phyloP scores from a whole-genome alignment of 2,329 filamentous ascomycete genomes.

The Microdochium paspali region DNA sequence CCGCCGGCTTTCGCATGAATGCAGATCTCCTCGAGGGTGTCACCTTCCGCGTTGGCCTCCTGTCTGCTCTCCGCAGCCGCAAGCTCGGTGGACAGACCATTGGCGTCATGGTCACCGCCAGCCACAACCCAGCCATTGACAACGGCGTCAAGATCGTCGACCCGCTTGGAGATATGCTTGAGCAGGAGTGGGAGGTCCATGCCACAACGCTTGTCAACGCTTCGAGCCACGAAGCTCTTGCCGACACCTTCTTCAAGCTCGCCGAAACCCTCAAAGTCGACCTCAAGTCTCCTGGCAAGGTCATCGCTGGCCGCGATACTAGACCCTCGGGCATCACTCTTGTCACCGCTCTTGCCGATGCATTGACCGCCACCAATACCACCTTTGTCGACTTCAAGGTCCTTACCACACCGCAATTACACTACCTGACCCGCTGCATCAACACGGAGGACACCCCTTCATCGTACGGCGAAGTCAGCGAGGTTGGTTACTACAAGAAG shows the following conservation, averaged over 20 bases:
- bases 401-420: slow-evolving; percentile 92
- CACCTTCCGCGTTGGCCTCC: slow-evolving; percentile 82
- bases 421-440: slow-evolving; percentile 89
- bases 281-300: slow-evolving; percentile 58
- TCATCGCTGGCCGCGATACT: slow-evolving; percentile 88
- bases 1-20: slow-evolving; percentile 60
- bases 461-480: slow-evolving; percentile 80
- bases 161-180: slow-evolving; percentile 95
- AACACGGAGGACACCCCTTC: slow-evolving; percentile 86
- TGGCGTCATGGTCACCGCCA: slow-evolving; percentile 93
- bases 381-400: slow-evolving; percentile 80
- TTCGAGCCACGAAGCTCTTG: slow-evolving; percentile 62
- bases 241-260: slow-evolving; percentile 66
- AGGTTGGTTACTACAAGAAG: slow-evolving; percentile 93
- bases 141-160: slow-evolving; percentile 96
- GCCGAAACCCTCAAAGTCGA: slow-evolving; percentile 70
- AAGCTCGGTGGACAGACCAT: slow-evolving; percentile 86
- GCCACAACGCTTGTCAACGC: slow-evolving; percentile 87
- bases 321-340: slow-evolving; percentile 83
- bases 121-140: slow-evolving; percentile 82
- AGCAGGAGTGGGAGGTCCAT: slow-evolving; percentile 87
- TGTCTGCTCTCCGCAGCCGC: slow-evolving; percentile 80
- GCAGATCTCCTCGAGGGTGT: slow-evolving; percentile 82
- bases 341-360: slow-evolving; percentile 68
- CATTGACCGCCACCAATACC: slow-evolving; percentile 65